Percentiles rank a stretch among this genome's conserved stretches.
Evolutionary conservation across 1,284 basidiomycete genomes (phyloP).

Genomic region (Naganishia cerealis): DNA sequence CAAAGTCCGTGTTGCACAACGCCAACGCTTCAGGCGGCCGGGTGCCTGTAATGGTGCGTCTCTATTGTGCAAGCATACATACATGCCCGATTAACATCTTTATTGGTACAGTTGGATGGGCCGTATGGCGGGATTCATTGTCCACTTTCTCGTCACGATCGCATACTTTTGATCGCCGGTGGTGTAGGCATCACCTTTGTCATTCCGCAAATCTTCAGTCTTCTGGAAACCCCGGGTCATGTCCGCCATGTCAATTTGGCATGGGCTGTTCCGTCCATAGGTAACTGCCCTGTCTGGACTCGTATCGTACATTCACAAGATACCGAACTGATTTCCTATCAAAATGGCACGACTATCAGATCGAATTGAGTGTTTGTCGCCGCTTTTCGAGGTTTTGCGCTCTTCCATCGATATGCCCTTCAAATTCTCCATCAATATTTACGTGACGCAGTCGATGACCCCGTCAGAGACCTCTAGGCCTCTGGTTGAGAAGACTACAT

Average conservation of each 20-base stretch:
- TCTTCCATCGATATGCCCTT: slow-evolving; percentile 1
- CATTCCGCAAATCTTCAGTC: slow-evolving; percentile 9
- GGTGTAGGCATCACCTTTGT: slow-evolving; percentile 29
- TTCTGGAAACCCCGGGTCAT: slow-evolving; percentile 15
- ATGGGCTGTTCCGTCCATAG: slow-evolving; percentile 23
- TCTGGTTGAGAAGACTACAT: background rate
- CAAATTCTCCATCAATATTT: slow-evolving; percentile 9
- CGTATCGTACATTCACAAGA: background rate
- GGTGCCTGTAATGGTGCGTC: slow-evolving; percentile 24
- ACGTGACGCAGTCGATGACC: slow-evolving; percentile 5
- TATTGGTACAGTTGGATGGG: slow-evolving; percentile 9
- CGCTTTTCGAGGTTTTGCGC: slow-evolving; percentile 6
- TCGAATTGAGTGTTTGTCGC: slow-evolving; percentile 19
- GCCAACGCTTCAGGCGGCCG: background rate
- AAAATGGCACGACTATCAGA: background rate
- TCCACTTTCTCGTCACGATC: slow-evolving; percentile 12
- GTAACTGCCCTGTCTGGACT: background rate
- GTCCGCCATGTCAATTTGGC: slow-evolving; percentile 11
- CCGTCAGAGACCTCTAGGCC: background rate
- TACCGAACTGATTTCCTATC: background rate
- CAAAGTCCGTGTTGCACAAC: slow-evolving; percentile 2
- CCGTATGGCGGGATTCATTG: slow-evolving; percentile 13
- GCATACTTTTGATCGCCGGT: slow-evolving; percentile 13
- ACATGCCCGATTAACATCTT: background rate
- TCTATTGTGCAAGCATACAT: background rate